A percentile compares a stretch with the other conserved stretches of the same genome.
Conservation (phyloP, 202 grass and related monocot species). For the Saccharum hybrid region DNA sequence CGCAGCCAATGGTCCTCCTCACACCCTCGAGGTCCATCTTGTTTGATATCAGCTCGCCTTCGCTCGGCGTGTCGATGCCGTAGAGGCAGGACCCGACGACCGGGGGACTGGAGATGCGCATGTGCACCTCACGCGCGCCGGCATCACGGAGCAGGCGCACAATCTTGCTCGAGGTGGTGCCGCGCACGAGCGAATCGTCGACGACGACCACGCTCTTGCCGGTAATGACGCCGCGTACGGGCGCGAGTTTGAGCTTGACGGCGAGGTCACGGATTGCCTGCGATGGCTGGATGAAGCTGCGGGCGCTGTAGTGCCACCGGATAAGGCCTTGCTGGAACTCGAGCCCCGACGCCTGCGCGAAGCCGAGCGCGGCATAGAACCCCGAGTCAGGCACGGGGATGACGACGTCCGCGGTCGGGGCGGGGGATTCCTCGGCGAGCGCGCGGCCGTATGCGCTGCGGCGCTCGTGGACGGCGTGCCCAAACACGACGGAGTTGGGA, state of each 20-base stretch:
- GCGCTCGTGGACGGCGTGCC: constrained; percentile 72
- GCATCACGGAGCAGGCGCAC: constrained; percentile 75
- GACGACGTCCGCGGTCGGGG: constrained; percentile 74
- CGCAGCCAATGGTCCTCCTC: constrained; percentile 67
- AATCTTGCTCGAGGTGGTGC: constrained; percentile 96
- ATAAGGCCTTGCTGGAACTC: constrained; percentile 95
- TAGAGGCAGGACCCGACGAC: constrained; percentile 87
- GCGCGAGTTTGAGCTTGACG: constrained; percentile 90
- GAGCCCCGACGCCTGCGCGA: constrained; percentile 63
- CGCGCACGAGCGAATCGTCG: constrained; percentile 91
- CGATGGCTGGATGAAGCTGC: constrained; percentile 91
- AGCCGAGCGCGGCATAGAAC: constrained; percentile 89
- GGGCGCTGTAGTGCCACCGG: constrained; percentile 85
- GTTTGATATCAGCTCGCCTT: constrained; percentile 87
- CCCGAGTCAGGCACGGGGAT: constrained; percentile 95
- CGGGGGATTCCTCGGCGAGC: constrained; percentile 88
- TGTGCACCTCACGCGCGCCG: constrained; percentile 92
- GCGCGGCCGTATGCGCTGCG: constrained; percentile 79
- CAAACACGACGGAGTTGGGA: constrained; percentile 82
- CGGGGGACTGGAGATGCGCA: constrained; percentile 86
- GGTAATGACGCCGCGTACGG: constrained; percentile 69
- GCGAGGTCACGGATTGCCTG: constrained; percentile 84
- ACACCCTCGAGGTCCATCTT: constrained; percentile 68
- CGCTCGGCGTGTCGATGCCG: constrained; percentile 85
- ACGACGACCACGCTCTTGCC: constrained; percentile 94